These are phyloP conservation scores for Letharia columbiana DNA, from an alignment of 495 filamentous ascomycete genomes.

Conservation along the genomic window DNA sequence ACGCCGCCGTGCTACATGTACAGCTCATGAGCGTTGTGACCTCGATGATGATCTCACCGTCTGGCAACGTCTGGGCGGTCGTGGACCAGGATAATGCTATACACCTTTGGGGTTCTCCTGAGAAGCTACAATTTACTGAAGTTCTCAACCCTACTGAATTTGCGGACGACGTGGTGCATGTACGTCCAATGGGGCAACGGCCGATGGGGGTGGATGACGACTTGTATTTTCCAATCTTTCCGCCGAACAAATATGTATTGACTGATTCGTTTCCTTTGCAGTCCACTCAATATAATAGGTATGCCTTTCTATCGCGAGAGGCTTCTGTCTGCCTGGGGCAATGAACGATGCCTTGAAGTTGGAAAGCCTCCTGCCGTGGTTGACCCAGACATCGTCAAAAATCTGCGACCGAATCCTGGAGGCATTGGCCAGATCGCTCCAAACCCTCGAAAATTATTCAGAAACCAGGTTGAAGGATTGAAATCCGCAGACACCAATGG, in stretches of 20 bases:
- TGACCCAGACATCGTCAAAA: constrained; percentile 61
- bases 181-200: constrained; percentile 42
- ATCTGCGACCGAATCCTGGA: constrained; percentile 46
- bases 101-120: constrained; percentile 84
- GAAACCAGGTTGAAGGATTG: constrained; percentile 80
- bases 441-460: constrained; percentile 60
- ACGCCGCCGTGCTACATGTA: constrained; percentile 80
- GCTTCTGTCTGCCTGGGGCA: constrained; percentile 83
- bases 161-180: constrained; percentile 50
- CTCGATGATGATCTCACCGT: constrained; percentile 75
- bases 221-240: constrained; percentile 40
- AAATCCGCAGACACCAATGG: constrained; percentile 42
- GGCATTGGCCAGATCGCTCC: constrained; percentile 67
- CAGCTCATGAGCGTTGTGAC: constrained; percentile 64
- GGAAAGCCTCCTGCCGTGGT: constrained; percentile 71
- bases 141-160: constrained; percentile 71
- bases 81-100: constrained; percentile 69
- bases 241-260: constrained; percentile 4
- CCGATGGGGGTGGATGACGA: constrained; percentile 62
- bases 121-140: constrained; percentile 86
- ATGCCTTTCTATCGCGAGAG: constrained; percentile 89
- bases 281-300: constrained; percentile 74
- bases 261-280: constrained; percentile 27
- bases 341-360: constrained; percentile 69
- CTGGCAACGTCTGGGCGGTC: constrained; percentile 79